A percentile compares a stretch with the other conserved stretches of the same genome.
These are phyloP conservation scores for Fistulinella staudtii DNA, from an alignment of 1,284 basidiomycete species.

Conservation along the genomic window DNA sequence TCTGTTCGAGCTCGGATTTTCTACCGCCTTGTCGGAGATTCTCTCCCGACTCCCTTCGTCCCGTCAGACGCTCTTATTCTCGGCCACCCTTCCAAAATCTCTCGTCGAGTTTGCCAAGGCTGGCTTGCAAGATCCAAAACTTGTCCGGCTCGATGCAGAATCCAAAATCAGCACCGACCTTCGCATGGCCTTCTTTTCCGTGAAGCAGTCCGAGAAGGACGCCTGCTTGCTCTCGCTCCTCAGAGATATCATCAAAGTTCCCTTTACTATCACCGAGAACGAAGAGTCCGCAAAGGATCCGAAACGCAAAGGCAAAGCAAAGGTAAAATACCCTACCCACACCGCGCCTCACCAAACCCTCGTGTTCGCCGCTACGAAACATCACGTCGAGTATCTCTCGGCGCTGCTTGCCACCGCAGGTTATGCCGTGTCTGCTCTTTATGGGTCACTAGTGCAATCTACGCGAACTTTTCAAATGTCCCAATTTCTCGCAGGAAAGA, in stretches of 20 bases:
- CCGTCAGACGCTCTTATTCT: constrained; percentile 92
- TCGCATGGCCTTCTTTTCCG: constrained; percentile 90
- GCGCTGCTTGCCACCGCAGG: constrained; percentile 78
- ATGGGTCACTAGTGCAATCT: constrained; percentile 92
- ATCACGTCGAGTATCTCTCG: constrained; percentile 95
- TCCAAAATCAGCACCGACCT: constrained; percentile 94
- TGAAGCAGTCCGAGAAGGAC: constrained; percentile 94
- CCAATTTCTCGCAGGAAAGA: constrained; percentile 79
- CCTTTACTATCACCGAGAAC: constrained; percentile 42
- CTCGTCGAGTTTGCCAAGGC: constrained; percentile 98
- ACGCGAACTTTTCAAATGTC: constrained; percentile 93
- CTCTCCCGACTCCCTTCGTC: constrained; percentile 81
- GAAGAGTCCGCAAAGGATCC: constrained; percentile 33
- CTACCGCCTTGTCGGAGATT: constrained; percentile 88
- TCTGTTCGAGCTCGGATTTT: constrained; percentile 98
- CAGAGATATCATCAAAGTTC: constrained; percentile 84
- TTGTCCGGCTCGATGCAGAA: constrained; percentile 93
- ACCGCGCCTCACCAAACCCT: constrained; percentile 88
- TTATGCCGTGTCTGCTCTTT: constrained; percentile 96
- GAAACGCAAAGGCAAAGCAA: constrained; percentile 51
- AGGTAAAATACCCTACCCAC: constrained; percentile 38
- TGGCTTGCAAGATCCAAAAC: constrained; percentile 89
- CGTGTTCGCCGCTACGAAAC: constrained; percentile 97
- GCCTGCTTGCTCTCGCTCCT: constrained; percentile 85
- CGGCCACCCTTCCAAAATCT: constrained; percentile 93